Percentiles rank a stretch among this genome's conserved stretches.
phyloP scores from a whole-genome alignment of 306 rosid genomes.

The Oxytropis ochrocephala region DNA sequence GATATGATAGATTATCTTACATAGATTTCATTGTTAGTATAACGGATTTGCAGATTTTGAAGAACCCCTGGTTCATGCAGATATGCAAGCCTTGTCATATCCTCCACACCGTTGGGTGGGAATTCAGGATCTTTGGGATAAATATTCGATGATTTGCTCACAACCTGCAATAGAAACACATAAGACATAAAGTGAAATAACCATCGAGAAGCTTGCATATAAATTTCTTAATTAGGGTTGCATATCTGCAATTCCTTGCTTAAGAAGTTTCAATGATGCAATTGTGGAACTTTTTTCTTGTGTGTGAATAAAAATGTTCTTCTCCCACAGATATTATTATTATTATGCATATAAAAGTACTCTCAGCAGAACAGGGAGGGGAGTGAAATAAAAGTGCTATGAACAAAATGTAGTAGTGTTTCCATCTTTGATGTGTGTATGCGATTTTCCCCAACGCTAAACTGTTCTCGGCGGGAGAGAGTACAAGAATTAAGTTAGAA shows the following conservation, averaged over 20 bases:
- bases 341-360: too few species aligned
- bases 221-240: neutral
- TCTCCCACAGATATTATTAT: too few species aligned
- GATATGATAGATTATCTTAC: conserved; percentile 36
- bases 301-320: too few species aligned
- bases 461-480: too few species aligned
- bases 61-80: conserved; percentile 95
- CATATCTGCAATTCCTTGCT: neutral
- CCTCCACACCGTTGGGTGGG: too few species aligned
- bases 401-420: too few species aligned
- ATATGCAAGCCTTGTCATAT: conserved; percentile 95
- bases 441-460: too few species aligned
- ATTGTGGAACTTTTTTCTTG: too few species aligned
- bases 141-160: conserved; percentile 44
- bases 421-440: too few species aligned
- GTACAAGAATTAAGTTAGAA: too few species aligned
- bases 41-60: conserved; percentile 65
- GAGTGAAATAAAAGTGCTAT: too few species aligned
- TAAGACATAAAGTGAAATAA: neutral
- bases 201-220: neutral
- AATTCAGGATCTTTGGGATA: conserved; percentile 94
- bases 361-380: too few species aligned
- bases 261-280: neutral
- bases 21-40: conserved; percentile 65
- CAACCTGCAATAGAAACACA: conserved; percentile 36